These are phyloP conservation scores for Phylloboletellus chloephorus DNA, from an alignment of 1,284 basidiomycete genomes.

Conservation along the genomic window DNA sequence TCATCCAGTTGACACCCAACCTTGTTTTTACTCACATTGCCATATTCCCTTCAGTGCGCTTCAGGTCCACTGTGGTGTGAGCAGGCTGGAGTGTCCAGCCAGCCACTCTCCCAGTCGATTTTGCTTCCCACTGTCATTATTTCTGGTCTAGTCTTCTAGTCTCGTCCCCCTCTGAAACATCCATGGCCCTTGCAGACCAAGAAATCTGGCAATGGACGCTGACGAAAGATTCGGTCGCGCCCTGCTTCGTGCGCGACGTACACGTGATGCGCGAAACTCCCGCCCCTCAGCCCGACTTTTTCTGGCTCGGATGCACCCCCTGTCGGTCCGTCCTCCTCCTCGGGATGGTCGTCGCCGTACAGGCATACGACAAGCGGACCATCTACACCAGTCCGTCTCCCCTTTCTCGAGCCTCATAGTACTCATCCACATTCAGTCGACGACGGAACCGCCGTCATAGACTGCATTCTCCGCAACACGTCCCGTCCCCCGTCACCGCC, in stretches of 20 bases:
- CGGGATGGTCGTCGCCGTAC: constrained; percentile 59
- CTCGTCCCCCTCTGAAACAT: too few species aligned
- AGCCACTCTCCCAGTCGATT: too few species aligned
- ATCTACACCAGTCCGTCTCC: constrained; percentile 48
- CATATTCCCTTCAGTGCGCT: too few species aligned
- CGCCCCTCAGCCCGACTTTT: constrained; percentile 47
- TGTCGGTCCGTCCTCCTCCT: constrained; percentile 57
- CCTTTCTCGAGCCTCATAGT: too few species aligned
- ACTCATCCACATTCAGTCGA: constrained; percentile 50
- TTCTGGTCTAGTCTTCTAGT: too few species aligned
- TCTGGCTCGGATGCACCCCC: constrained; percentile 66
- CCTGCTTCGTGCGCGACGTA: constrained; percentile 60
- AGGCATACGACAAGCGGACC: constrained; percentile 52
- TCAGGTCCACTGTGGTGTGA: too few species aligned
- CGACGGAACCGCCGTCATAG: constrained; percentile 65
- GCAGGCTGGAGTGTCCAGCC: too few species aligned
- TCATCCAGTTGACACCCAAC: too few species aligned
- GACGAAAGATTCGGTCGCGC: constrained; percentile 49
- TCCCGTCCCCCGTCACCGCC: constrained; percentile 29
- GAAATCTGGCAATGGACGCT: constrained; percentile 57
- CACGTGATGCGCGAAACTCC: constrained; percentile 45
- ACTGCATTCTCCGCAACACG: constrained; percentile 42
- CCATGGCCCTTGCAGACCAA: too few species aligned
- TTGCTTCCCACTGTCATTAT: too few species aligned
- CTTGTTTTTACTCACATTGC: too few species aligned